Conservation (phyloP, 352 stramenopile species). For the Lagenidium sp. region DNA sequence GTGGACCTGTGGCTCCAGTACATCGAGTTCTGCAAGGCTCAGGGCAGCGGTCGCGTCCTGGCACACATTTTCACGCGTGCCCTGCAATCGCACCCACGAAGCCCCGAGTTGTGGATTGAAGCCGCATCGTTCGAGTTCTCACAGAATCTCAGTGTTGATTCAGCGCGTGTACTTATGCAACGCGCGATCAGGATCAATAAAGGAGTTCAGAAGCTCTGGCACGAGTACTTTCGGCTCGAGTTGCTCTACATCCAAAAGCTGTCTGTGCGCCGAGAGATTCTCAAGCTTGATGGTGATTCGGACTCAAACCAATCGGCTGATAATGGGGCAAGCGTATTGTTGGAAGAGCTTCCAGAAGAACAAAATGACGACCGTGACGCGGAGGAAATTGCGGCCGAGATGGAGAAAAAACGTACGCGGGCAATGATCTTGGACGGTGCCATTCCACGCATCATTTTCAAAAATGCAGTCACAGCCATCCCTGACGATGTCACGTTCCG, state of each 20-base stretch:
- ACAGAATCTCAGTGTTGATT: slow-evolving; percentile 76
- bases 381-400: slow-evolving; percentile 17
- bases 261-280: slow-evolving; percentile 63
- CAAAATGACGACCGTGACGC: slow-evolving; percentile 20
- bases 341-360: slow-evolving; percentile 34
- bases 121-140: slow-evolving; percentile 88
- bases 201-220: slow-evolving; percentile 73
- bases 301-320: slow-evolving; percentile 9
- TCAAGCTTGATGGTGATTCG: slow-evolving; percentile 45
- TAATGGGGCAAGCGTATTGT: slow-evolving; percentile 28
- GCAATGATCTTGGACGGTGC: slow-evolving; percentile 67
- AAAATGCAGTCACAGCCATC: slow-evolving; percentile 58
- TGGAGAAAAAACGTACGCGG: slow-evolving; percentile 49
- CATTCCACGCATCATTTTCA: slow-evolving; percentile 79
- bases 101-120: slow-evolving; percentile 85
- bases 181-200: slow-evolving; percentile 88
- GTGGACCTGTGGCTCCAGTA: slow-evolving; percentile 90
- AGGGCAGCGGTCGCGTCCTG: slow-evolving; percentile 57
- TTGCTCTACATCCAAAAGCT: slow-evolving; percentile 89
- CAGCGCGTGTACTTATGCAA: slow-evolving; percentile 87
- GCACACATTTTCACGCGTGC: slow-evolving; percentile 79
- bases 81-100: slow-evolving; percentile 82
- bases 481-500: slow-evolving; percentile 55
- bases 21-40: slow-evolving; percentile 78
- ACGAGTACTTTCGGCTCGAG: slow-evolving; percentile 89